Conservation (phyloP, 192 early-diverging fungal genomes). For the Coemansia sp. region DNA sequence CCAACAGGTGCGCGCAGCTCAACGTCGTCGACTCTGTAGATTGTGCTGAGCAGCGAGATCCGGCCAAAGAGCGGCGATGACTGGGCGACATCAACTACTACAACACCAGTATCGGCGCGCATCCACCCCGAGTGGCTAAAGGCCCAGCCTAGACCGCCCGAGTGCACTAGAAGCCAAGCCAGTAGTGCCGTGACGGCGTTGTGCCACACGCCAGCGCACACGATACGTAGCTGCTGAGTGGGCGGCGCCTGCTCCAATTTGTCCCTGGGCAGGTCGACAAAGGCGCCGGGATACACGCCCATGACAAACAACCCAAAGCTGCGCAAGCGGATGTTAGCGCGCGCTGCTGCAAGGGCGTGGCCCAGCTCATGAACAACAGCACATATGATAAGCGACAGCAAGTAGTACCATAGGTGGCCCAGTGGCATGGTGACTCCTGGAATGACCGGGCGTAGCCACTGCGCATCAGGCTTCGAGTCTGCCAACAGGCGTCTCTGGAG, state of each 20-base stretch:
- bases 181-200: slow-evolving; percentile 30
- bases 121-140: slow-evolving; percentile 24
- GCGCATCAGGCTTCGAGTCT: not conserved
- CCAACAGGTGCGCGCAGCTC: not conserved
- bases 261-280: slow-evolving; percentile 36
- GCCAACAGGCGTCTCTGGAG: not conserved
- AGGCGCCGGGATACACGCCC: slow-evolving; percentile 46
- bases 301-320: slow-evolving; percentile 35
- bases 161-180: slow-evolving; percentile 33
- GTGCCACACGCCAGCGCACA: slow-evolving; percentile 54
- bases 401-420: slow-evolving; percentile 37
- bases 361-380: slow-evolving; percentile 44
- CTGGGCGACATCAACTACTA: slow-evolving; percentile 22
- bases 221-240: slow-evolving; percentile 24
- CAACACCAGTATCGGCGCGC: slow-evolving; percentile 22
- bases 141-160: slow-evolving; percentile 20
- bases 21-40: slow-evolving; percentile 42
- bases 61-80: slow-evolving; percentile 35
- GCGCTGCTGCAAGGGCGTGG: slow-evolving; percentile 41
- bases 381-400: slow-evolving; percentile 24
- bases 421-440: slow-evolving; percentile 47
- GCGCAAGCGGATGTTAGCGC: slow-evolving; percentile 15
- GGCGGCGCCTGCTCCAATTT: slow-evolving; percentile 22
- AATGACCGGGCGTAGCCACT: slow-evolving; percentile 29
- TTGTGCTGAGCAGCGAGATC: slow-evolving; percentile 25